Base-by-base conservation (phyloP, 306 rosid species). In the Luffa acutangula region DNA sequence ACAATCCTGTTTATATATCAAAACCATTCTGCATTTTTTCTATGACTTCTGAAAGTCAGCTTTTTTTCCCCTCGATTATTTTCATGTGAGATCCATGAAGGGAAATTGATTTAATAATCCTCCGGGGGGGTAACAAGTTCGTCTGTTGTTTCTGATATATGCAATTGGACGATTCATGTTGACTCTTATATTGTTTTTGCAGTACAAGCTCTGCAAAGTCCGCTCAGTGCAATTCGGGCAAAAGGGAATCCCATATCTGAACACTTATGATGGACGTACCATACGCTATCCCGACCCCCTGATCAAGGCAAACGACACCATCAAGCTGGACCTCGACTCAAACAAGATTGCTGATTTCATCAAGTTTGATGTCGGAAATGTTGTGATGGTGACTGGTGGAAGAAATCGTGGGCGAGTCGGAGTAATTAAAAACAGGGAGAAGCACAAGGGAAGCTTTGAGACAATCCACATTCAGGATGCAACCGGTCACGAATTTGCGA, bases 141-240 rank as follows among this genome's bases (percentile, higher is more conserved):
- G 11, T 4, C 11, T 51, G 56, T 51, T 13, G 17, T 49, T 17
- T 18, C 13, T 51, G 18, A 5, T 18, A 21, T n/a, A 1, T 25
- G 7, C 21, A 58, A 58, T 25, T 58, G 33, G 64, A 58, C 20
- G 64, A 20, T 60, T 60, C 6, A 11, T 31, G 33, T 3, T 3
- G 66, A 14, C 54, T 37, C 11, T 69, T n/a, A 39, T 31, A 18
- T 46, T 77, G 20, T 53, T 66, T 78, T 39, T 13, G 76, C 92
- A 93, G 97, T 88, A 89, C 71, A 93, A 93, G 91, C 97, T 93
- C 60, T 93, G 96, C 91, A 93, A 93, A 83, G 97, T 93, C 13
- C 78, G 91, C 5, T 93, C 96, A 2, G 96, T 93, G 71, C 93
- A 91, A 79, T 88, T 91, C 80, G 96, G 97, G 11, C 91, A 88